A percentile compares a stretch with the other conserved stretches of the same genome.
These are phyloP conservation scores for Umbilicus rupestris DNA, from an alignment of 164 flowering plant genomes.

Conservation along the genomic window DNA sequence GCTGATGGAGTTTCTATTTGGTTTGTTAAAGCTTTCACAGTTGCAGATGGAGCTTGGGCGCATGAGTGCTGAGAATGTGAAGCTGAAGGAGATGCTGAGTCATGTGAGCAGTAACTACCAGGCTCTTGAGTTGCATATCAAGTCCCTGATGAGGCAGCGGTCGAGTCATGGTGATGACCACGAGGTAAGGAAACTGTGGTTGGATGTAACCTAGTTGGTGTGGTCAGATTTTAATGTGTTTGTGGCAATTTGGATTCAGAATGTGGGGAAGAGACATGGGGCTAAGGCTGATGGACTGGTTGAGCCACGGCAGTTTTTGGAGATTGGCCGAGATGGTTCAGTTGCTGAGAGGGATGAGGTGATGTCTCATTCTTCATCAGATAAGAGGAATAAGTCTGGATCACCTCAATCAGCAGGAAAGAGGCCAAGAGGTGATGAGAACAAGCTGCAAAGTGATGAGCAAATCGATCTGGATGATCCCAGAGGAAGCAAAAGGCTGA, in stretches of 20 bases:
- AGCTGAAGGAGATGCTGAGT: conserved; percentile 25
- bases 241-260: not conserved
- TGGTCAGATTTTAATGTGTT: too few relatives aligned
- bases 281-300: not conserved
- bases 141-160: conserved; percentile 22
- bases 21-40: not conserved
- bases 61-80: conserved; percentile 32
- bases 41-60: conserved; percentile 25
- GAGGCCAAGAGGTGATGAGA: not conserved
- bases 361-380: conserved; percentile 11
- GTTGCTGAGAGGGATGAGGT: conserved; percentile 8
- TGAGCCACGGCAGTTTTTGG: conserved; percentile 13
- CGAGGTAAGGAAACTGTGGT: too few relatives aligned
- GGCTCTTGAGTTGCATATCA: conserved; percentile 25
- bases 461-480: not conserved
- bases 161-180: too few relatives aligned
- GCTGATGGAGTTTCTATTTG: not conserved
- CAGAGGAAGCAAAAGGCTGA: not conserved
- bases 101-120: conserved; percentile 23
- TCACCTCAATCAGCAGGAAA: conserved; percentile 4
- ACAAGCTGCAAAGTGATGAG: not conserved
- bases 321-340: conserved; percentile 11
- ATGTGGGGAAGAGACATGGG: not conserved
- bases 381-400: not conserved
- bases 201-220: too few relatives aligned